phyloP scores from a whole-genome alignment of 176 grass and related monocot species.

The Triticum timopheevii region DNA sequence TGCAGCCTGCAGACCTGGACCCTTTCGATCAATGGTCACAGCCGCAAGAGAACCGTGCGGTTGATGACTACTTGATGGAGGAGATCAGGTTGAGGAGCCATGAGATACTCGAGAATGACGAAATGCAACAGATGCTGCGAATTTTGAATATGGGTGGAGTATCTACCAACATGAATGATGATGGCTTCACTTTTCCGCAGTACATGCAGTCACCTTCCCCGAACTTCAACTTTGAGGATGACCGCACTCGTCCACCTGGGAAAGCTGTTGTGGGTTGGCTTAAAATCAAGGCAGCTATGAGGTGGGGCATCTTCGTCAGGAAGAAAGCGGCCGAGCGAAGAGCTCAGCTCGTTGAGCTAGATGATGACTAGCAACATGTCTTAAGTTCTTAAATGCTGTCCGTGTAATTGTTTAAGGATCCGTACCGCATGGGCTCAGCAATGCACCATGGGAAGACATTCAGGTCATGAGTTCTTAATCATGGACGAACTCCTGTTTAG shows the following conservation, averaged over 20 bases:
- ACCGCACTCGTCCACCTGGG: constrained; percentile 48
- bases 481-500: neutral
- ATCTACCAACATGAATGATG: constrained; percentile 48
- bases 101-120: constrained; percentile 92
- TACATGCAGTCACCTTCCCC: constrained; percentile 50
- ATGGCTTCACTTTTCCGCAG: constrained; percentile 52
- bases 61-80: constrained; percentile 91
- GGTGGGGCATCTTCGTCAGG: constrained; percentile 97
- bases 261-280: constrained; percentile 96
- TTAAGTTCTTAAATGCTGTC: neutral
- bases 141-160: constrained; percentile 73
- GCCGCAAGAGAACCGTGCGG: constrained; percentile 42
- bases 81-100: constrained; percentile 94
- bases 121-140: constrained; percentile 94
- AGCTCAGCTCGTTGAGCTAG: constrained; percentile 97
- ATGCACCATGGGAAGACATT: constrained; percentile 23
- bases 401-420: constrained; percentile 29
- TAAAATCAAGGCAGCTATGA: constrained; percentile 99
- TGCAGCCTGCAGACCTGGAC: constrained; percentile 31
- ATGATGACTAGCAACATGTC: constrained; percentile 59
- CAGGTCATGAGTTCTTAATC: constrained; percentile 18
- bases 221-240: constrained; percentile 55
- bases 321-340: constrained; percentile 97
- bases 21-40: constrained; percentile 52
- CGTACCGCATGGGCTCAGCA: neutral